Percentiles rank a stretch among this genome's conserved stretches.
These are phyloP conservation scores for Xylariales sp. DNA, from an alignment of 2,329 filamentous ascomycete species.

Conservation along the genomic window DNA sequence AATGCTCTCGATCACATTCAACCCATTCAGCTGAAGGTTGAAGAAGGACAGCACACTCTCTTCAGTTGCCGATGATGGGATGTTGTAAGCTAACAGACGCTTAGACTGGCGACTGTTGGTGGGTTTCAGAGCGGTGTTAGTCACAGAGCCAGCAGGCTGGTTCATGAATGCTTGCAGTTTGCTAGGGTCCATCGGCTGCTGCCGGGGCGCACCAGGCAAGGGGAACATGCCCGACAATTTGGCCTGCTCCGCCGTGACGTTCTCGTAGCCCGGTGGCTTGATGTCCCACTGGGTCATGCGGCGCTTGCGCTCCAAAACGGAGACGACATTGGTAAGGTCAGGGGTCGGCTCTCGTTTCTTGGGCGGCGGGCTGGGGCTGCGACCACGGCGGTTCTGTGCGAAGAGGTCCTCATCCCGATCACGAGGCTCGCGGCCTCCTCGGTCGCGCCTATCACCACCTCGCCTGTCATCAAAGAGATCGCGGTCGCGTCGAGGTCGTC, in stretches of 20 bases:
- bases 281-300: slow-evolving; percentile 99
- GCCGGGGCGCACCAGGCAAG: slow-evolving; percentile 87
- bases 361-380: slow-evolving; percentile 73
- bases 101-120: slow-evolving; percentile 92
- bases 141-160: slow-evolving; percentile 69
- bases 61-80: slow-evolving; percentile 69
- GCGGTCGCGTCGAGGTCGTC: slow-evolving; percentile 55
- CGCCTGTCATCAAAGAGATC: slow-evolving; percentile 61
- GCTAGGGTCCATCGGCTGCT: slow-evolving; percentile 91
- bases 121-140: slow-evolving; percentile 79
- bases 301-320: slow-evolving; percentile 80
- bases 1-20: slow-evolving; percentile 80
- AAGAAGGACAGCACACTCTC: slow-evolving; percentile 80
- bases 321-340: slow-evolving; percentile 82
- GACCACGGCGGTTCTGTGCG: slow-evolving; percentile 53
- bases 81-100: slow-evolving; percentile 81
- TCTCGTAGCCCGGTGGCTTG: slow-evolving; percentile 96
- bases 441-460: slow-evolving; percentile 34
- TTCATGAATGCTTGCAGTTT: slow-evolving; percentile 95
- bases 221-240: slow-evolving; percentile 99
- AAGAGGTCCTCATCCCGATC: slow-evolving; percentile 45
- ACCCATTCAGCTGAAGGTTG: slow-evolving; percentile 93
- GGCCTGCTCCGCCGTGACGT: slow-evolving; percentile 95
- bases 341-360: slow-evolving; percentile 96
- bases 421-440: slow-evolving; percentile 31